Percentiles rank a stretch among this genome's conserved stretches.
These are phyloP conservation scores for Macadamia tetraphylla DNA, from an alignment of 164 flowering plant species.

Conservation along the genomic window DNA sequence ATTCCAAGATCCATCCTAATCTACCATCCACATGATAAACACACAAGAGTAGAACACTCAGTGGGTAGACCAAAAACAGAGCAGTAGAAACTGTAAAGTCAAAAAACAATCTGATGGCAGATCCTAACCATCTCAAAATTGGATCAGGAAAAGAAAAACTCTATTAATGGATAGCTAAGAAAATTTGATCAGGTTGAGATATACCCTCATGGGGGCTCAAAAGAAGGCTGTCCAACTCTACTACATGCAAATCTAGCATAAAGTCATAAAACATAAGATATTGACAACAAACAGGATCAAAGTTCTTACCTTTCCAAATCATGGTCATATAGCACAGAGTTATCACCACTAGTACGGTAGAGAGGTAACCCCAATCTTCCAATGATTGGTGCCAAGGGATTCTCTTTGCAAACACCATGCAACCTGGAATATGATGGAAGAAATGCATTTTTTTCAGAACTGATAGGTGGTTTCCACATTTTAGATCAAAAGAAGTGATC, in stretches of 20 bases:
- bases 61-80: background rate
- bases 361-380: constrained; percentile 80
- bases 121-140: background rate
- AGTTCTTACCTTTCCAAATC: constrained; percentile 74
- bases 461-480: background rate
- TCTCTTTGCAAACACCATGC: constrained; percentile 94
- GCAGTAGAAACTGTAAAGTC: no score
- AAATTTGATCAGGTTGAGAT: background rate
- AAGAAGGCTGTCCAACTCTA: background rate
- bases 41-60: background rate
- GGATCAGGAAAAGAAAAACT: background rate
- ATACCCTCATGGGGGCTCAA: background rate
- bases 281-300: background rate
- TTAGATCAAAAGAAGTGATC: background rate
- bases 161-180: background rate
- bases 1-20: background rate
- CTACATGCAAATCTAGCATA: background rate
- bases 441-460: background rate
- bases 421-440: constrained; percentile 47
- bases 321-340: constrained; percentile 96
- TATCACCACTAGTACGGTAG: constrained; percentile 96
- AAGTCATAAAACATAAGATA: background rate
- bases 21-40: background rate
- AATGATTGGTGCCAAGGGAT: constrained; percentile 90
- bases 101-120: background rate